Evolutionary conservation across 148 eudicot species (phyloP), one percentile per base, ranked within the genome.

Genomic region (Nepenthes gracilis): DNA sequence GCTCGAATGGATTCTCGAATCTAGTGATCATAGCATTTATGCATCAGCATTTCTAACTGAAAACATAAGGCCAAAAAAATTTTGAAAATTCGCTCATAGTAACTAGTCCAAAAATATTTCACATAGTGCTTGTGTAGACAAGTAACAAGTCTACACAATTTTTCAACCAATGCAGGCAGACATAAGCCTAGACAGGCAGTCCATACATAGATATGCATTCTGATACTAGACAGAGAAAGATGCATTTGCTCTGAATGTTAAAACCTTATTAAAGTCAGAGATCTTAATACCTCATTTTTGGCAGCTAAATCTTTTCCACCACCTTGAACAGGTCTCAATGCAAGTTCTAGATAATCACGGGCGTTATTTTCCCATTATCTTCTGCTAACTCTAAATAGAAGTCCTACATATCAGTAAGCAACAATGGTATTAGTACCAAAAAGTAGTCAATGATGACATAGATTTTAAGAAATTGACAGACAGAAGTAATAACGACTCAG

Each of bases 271-370:
- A 49, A 49, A 5, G n/a, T 10, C 15, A 58, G 2, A 9, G 11
- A 33, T 33, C 56, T 1, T 8, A 49, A 40, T 64, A 93, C 98
- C 99, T 93, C 96, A 77, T 93, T 93, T 69, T 93, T 93, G 32
- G 99, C 78, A 64, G 87, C 80, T 47, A 93, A 65, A 67, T 93
- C 96, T 70, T 73, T 82, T 55, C 71, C 80, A 63, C 84, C 70
- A 51, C 96, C 95, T 67, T 81, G 81, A 2, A 82, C 89, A 33
- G 99, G 84, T 68, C 92, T 79, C 70, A 89, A 59, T 70, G 99
- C 99, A 66, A 88, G 80, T 74, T 93, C 96, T 58, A 93, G 82
- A 75, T 93, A 93, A 77, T 93, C 99, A 62, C 99, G 95, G 34
- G 95, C 34, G 99, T 88, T 55, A 93, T 93, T 77, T 64, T 86